Evolutionary conservation across 352 stramenopile genomes (phyloP).

Genomic region (Thalassiosira ordinaria): DNA sequence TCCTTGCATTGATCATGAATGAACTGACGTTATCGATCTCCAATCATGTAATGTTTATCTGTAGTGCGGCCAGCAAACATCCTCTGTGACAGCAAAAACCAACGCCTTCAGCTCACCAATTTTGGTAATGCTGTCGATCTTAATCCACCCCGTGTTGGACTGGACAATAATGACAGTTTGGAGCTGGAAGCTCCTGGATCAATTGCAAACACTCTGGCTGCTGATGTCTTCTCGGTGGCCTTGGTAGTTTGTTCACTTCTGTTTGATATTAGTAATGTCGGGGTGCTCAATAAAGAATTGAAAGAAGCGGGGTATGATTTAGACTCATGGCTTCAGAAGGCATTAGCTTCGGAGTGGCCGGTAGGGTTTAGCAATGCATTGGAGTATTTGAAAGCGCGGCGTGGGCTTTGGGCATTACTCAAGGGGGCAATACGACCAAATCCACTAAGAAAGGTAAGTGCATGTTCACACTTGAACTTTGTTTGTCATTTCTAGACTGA

Average conservation of each 20-base stretch:
- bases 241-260: constrained; percentile 76
- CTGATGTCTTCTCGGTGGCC: constrained; percentile 72
- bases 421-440: constrained; percentile 63
- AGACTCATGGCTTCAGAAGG: constrained; percentile 69
- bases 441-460: constrained; percentile 46
- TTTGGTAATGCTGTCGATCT: constrained; percentile 81
- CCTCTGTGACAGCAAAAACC: constrained; percentile 45
- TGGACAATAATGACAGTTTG: constrained; percentile 54
- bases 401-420: constrained; percentile 73
- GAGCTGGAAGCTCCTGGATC: constrained; percentile 58
- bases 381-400: constrained; percentile 66
- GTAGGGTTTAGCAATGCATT: constrained; percentile 64
- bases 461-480: too few relatives aligned
- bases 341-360: constrained; percentile 57
- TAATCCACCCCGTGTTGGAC: constrained; percentile 65
- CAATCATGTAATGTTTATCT: too few relatives aligned
- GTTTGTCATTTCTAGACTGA: too few relatives aligned
- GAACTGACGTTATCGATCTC: too few relatives aligned
- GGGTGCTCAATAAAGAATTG: constrained; percentile 70
- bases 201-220: constrained; percentile 43
- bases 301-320: constrained; percentile 72
- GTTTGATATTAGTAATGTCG: constrained; percentile 75
- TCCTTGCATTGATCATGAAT: too few relatives aligned
- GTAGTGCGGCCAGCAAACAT: constrained; percentile 71
- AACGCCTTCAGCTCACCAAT: constrained; percentile 66